Evolutionary conservation across 1,284 basidiomycete genomes (phyloP).

Genomic region (Ustilago vetiveriae): DNA sequence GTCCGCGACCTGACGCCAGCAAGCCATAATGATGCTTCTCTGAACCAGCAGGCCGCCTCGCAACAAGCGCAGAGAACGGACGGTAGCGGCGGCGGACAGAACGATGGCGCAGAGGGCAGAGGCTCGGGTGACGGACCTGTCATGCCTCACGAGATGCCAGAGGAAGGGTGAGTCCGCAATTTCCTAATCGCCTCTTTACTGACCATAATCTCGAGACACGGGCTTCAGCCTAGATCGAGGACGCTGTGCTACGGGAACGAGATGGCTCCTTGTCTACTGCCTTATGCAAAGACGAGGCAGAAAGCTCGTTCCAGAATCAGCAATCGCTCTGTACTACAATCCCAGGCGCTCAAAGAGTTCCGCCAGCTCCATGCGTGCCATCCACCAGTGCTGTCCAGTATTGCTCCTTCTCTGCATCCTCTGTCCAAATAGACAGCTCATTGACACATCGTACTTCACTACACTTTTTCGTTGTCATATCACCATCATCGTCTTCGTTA

Average conservation of each 20-base stretch:
- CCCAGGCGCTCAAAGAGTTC: too few relatives aligned
- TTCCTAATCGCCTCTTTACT: background rate
- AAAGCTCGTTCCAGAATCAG: conserved; percentile 15
- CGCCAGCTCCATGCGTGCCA: too few relatives aligned
- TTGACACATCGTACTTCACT: conserved; percentile 21
- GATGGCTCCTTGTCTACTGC: conserved; percentile 11
- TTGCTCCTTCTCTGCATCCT: background rate
- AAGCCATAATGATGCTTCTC: conserved; percentile 18
- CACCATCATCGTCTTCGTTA: conserved; percentile 12
- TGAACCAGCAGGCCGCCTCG: conserved; percentile 3
- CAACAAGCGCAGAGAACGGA: conserved; percentile 1
- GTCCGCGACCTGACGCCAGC: conserved; percentile 30
- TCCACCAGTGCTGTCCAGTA: background rate
- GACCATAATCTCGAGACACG: background rate
- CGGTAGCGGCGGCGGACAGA: background rate
- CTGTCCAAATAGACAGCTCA: conserved; percentile 13
- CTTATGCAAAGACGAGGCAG: conserved; percentile 4
- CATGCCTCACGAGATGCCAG: conserved; percentile 93
- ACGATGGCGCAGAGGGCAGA: conserved; percentile 1
- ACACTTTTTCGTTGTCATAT: conserved; percentile 4
- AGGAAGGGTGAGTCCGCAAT: conserved; percentile 87
- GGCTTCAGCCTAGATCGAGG: too few relatives aligned
- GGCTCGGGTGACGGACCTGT: conserved; percentile 71
- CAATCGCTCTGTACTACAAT: background rate
- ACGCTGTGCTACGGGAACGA: conserved; percentile 7